These are phyloP conservation scores for Saturnispora dispora DNA, from an alignment of 805 yeast genomes.

Conservation along the genomic window DNA sequence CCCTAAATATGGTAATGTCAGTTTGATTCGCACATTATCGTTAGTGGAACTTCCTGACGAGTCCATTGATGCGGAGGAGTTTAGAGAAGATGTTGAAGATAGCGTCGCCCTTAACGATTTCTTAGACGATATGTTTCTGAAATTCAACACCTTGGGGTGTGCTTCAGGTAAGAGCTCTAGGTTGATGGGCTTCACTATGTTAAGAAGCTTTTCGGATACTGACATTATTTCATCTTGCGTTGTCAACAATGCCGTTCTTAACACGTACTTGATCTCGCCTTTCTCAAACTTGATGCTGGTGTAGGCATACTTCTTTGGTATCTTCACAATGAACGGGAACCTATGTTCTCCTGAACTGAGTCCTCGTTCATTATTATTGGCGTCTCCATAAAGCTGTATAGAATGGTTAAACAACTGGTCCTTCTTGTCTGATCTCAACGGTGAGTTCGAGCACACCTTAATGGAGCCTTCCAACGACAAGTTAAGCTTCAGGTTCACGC, in stretches of 20 bases:
- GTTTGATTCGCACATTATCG: conserved; percentile 25
- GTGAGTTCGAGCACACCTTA: conserved; percentile 44
- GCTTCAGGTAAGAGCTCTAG: conserved; percentile 58
- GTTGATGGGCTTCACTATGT: conserved; percentile 66
- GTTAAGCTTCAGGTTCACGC: conserved; percentile 44
- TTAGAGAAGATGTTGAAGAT: conserved; percentile 25
- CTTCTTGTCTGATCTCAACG: conserved; percentile 41
- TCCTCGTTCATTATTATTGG: conserved; percentile 17
- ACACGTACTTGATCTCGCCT: conserved; percentile 65
- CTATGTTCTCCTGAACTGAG: conserved; percentile 77
- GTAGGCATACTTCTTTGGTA: conserved; percentile 65
- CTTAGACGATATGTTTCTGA: conserved; percentile 39
- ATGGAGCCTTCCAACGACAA: conserved; percentile 50
- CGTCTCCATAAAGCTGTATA: conserved; percentile 47
- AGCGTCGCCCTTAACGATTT: conserved; percentile 27
- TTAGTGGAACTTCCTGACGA: conserved; percentile 9
- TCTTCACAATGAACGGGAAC: conserved; percentile 74
- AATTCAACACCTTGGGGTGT: conserved; percentile 53
- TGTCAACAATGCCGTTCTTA: conserved; percentile 29
- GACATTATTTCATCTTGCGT: conserved; percentile 19
- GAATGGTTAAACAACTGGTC: conserved; percentile 49
- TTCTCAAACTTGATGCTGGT: conserved; percentile 76
- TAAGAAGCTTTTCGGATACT: conserved; percentile 49
- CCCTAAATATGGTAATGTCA: conserved; percentile 54
- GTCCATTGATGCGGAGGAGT: conserved; percentile 29